Base-by-base conservation (phyloP, 1,284 basidiomycete species). In the Ceratobasidium sp. region DNA sequence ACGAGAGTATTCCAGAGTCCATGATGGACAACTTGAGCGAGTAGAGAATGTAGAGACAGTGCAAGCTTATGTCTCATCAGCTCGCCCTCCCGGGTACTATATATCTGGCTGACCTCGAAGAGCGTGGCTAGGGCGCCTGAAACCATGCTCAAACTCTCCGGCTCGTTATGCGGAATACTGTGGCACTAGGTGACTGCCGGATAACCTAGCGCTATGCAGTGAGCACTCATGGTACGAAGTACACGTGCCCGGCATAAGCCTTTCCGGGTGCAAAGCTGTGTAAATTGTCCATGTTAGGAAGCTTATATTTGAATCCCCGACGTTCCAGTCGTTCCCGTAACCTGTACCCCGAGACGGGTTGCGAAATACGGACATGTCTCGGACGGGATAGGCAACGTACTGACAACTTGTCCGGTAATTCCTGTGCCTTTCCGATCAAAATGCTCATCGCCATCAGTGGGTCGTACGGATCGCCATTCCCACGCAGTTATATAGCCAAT, bases 1-100 rank as follows among this genome's bases (percentile, higher is more conserved):
- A 52, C 2, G 44, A 48, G 44, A 67, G 65, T 52, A 67, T 2
- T 67, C 44, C 65, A n/a, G 65, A 67, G 46, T 67, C 44, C 65
- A 67, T 67, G 26, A 17, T 33, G 9, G 20, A 40, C 10, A 12
- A 2, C 7, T 15, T 7, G 38, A 42, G 38, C 3, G 38, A 46
- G 28, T 40, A 26, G 59, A 62, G 23, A 20, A 13, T 13, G 28
- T 12, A 33, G 20, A 62, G 59, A 26, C 28, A 33, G 38, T 59
- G 57, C 4, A 40, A 38, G 59, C 56, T 62, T 38, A 26, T 26
- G 38, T 12, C 15, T n/a, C 17, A 5, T 4, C 59, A 42, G 23
- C 15, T 33, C 17, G 28, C 9, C 59, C 10, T 40, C 56, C 9
- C 23, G 12, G 5, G 5, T 40, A 28, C 13, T 62, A 62, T 62